These are phyloP conservation scores for Schoenoplectus tabernaemontani DNA, from an alignment of 202 grass and related monocot genomes.

Conservation along the genomic window DNA sequence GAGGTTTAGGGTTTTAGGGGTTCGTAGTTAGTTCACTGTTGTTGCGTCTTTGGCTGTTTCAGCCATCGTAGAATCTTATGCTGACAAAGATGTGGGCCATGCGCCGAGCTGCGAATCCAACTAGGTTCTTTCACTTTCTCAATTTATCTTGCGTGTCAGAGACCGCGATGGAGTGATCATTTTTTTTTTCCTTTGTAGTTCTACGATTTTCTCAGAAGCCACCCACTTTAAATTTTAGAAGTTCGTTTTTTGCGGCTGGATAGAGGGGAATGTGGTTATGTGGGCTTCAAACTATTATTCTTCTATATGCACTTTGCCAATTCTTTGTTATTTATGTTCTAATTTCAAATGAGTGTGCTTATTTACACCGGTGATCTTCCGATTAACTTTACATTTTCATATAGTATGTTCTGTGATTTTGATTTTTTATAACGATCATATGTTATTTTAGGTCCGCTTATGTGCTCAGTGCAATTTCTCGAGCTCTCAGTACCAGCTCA, in stretches of 20 bases:
- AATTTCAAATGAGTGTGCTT: too few species aligned
- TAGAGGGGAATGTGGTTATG: too few species aligned
- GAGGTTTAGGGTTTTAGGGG: slow-evolving; percentile 16
- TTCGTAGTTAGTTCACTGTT: background rate
- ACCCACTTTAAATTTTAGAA: too few species aligned
- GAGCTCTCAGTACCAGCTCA: background rate
- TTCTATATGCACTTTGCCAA: too few species aligned
- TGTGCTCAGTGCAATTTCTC: slow-evolving; percentile 1
- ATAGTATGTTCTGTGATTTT: background rate
- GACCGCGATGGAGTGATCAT: too few species aligned
- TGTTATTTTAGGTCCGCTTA: background rate
- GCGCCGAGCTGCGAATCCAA: background rate
- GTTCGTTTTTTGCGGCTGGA: too few species aligned
- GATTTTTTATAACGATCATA: background rate
- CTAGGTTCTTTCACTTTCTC: slow-evolving; percentile 15
- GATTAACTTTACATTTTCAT: background rate
- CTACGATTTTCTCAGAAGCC: too few species aligned
- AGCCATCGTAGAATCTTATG: background rate
- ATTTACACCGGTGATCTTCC: too few species aligned
- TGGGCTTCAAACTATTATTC: too few species aligned
- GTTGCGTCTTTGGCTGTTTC: background rate
- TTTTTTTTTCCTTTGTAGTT: too few species aligned
- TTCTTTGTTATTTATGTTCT: too few species aligned
- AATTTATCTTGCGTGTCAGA: background rate
- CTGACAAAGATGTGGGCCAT: slow-evolving; percentile 1